Conservation (phyloP, 306 rosid genomes). For the Sophora flavescens region DNA sequence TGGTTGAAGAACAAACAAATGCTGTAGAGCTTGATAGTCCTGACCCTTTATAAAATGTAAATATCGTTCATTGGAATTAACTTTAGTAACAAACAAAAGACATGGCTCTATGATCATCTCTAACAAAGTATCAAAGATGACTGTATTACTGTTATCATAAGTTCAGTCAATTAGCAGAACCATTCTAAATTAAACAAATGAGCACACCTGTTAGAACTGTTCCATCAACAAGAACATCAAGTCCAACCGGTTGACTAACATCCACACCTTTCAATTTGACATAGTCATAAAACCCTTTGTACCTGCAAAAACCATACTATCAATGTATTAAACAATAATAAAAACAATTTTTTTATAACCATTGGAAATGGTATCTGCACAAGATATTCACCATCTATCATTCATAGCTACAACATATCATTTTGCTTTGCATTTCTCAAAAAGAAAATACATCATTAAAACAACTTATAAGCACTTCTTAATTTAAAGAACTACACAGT, state of each 20-base stretch:
- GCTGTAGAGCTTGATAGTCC: conserved; percentile 98
- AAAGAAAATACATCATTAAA: neutral
- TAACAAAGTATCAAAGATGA: conserved; percentile 25
- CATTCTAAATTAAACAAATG: conserved; percentile 26
- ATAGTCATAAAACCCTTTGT: conserved; percentile 85
- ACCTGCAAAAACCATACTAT: conserved; percentile 60
- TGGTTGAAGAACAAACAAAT: conserved; percentile 94
- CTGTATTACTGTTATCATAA: neutral
- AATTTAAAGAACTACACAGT: neutral
- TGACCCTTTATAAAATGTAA: conserved; percentile 65
- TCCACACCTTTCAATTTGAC: conserved; percentile 70
- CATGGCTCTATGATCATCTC: conserved; percentile 4
- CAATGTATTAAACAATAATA: conserved; percentile 19
- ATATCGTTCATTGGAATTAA: conserved; percentile 1
- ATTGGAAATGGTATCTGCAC: neutral
- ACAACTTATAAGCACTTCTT: neutral
- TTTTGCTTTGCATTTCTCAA: neutral
- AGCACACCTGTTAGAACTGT: conserved; percentile 86
- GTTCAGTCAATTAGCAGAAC: conserved; percentile 18
- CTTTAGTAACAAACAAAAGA: conserved; percentile 6
- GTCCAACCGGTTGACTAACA: conserved; percentile 77
- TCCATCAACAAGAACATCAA: conserved; percentile 91
- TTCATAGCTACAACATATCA: conserved; percentile 9
- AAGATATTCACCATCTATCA: neutral
- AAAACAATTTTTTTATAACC: conserved; percentile 22